Evolutionary conservation across 257 asterid species (phyloP).

Genomic region (Solanum tarapatanum): DNA sequence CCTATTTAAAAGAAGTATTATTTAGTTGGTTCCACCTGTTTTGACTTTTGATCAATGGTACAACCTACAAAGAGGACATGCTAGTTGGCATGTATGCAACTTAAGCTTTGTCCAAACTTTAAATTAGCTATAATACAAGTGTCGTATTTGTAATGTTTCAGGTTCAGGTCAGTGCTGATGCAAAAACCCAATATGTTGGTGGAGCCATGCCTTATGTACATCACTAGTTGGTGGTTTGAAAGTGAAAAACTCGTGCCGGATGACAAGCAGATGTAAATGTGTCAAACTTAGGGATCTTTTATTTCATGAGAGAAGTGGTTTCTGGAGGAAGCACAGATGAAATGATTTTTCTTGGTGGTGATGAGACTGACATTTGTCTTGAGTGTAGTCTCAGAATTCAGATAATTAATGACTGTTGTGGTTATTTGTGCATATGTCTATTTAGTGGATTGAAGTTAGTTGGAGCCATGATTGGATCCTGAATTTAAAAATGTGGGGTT

Average conservation of each 20-base stretch:
- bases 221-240: not conserved
- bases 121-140: not conserved
- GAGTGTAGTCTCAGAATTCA: not conserved
- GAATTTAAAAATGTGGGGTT: no score
- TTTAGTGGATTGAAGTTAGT: no score
- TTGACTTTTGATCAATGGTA: not conserved
- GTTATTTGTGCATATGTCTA: not conserved
- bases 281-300: not conserved
- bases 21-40: not conserved
- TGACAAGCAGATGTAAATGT: not conserved
- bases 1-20: not conserved
- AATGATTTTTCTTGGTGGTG: not conserved
- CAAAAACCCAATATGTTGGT: constrained; percentile 16
- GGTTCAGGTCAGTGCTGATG: constrained; percentile 17
- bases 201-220: constrained; percentile 9
- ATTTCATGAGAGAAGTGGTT: not conserved
- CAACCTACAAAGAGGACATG: not conserved
- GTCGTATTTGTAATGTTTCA: constrained; percentile 2
- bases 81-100: not conserved
- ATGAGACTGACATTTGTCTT: not conserved
- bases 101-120: not conserved
- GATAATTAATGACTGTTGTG: not conserved
- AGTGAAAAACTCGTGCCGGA: not conserved
- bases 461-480: no score
- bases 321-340: not conserved